phyloP scores from a whole-genome alignment of 1,284 basidiomycete genomes.

The Boletus sp. region DNA sequence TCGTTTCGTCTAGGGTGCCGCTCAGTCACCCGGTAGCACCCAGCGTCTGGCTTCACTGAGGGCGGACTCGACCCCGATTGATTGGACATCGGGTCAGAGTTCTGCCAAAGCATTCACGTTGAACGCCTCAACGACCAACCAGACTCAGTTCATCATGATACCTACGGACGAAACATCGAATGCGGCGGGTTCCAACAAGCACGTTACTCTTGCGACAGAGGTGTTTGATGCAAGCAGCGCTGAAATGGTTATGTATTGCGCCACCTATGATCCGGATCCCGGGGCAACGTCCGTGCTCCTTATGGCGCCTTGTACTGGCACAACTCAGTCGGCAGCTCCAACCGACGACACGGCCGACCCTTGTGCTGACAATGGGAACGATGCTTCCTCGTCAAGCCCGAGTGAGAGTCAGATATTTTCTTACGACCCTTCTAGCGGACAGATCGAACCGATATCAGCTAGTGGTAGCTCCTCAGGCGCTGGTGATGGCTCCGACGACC shows the following conservation, averaged over 20 bases:
- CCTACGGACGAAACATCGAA: conserved; percentile 13
- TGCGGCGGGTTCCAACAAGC: conserved; percentile 20
- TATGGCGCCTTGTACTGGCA: conserved; percentile 49
- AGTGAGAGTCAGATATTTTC: conserved; percentile 60
- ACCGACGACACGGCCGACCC: conserved; percentile 2
- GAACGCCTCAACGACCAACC: conserved; percentile 53
- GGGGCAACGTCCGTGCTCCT: conserved; percentile 47
- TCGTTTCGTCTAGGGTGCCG: background rate
- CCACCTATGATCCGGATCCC: conserved; percentile 59
- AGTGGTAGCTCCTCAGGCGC: conserved; percentile 22
- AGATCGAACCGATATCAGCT: conserved; percentile 54
- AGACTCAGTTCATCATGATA: conserved; percentile 50
- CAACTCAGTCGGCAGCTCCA: background rate
- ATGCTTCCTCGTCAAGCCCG: conserved; percentile 15
- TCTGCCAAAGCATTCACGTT: conserved; percentile 41
- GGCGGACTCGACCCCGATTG: conserved; percentile 36
- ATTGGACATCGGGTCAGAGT: conserved; percentile 24
- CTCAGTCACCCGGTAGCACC: conserved; percentile 10
- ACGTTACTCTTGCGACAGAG: conserved; percentile 47
- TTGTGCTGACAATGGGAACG: conserved; percentile 4
- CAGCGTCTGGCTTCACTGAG: conserved; percentile 47
- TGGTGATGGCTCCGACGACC: conserved; percentile 5
- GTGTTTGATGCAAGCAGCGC: conserved; percentile 42
- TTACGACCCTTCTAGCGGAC: conserved; percentile 48
- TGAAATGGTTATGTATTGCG: conserved; percentile 48